Percentiles rank a stretch among this genome's conserved stretches.
Conservation (phyloP, 2,329 filamentous ascomycete species). For the Penicillium sp. region DNA sequence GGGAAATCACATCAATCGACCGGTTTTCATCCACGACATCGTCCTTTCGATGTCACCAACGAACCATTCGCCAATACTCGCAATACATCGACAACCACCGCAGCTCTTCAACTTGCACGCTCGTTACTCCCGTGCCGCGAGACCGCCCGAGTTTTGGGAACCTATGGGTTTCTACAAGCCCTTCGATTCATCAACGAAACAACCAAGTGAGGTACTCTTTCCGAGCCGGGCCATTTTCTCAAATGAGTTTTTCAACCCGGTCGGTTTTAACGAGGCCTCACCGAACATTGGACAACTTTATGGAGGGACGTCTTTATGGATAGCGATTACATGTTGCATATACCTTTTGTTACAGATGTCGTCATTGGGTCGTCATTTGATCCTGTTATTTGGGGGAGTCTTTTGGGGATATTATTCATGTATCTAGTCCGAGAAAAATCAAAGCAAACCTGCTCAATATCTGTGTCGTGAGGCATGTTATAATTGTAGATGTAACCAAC, state of each 20-base stretch:
- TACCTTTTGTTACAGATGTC: slow-evolving; percentile 6
- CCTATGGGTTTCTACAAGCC: background rate
- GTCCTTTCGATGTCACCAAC: background rate
- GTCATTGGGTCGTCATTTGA: background rate
- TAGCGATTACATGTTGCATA: slow-evolving; percentile 8
- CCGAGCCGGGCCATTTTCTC: slow-evolving; percentile 3
- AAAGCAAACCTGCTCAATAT: background rate
- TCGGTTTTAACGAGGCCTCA: slow-evolving; percentile 14
- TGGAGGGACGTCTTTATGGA: slow-evolving; percentile 6
- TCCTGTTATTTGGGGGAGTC: background rate
- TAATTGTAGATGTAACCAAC: background rate
- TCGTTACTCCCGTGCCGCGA: background rate
- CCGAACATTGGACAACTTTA: background rate
- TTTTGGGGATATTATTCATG: background rate
- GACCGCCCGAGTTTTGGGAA: slow-evolving; percentile 2
- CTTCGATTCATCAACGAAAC: background rate
- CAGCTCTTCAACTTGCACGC: slow-evolving; percentile 2
- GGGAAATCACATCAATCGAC: background rate
- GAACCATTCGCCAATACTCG: background rate
- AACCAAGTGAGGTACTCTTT: slow-evolving; percentile 10
- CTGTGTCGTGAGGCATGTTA: background rate
- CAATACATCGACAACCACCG: slow-evolving; percentile 1
- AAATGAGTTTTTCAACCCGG: slow-evolving; percentile 5
- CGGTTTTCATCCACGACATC: background rate
- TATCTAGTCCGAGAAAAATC: slow-evolving; percentile 1